Evolutionary conservation across 1,284 basidiomycete genomes (phyloP).

Genomic region (Fistulinella cinereoalba): DNA sequence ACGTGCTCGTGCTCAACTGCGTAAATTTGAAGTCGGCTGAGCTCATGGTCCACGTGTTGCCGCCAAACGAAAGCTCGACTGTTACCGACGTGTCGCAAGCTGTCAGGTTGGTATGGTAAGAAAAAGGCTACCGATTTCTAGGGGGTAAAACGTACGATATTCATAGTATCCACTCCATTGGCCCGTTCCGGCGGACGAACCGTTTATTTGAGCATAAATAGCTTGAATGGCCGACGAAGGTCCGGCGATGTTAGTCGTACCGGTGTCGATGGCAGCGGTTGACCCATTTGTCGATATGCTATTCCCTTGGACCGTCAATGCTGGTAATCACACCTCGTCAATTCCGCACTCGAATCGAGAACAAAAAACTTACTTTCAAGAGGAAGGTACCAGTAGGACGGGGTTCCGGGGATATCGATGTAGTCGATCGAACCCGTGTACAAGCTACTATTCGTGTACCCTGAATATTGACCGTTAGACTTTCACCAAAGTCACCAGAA

Average conservation of each 20-base stretch:
- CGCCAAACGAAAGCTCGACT: slow-evolving; percentile 43
- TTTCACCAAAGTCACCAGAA: background rate
- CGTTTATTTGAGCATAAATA: slow-evolving; percentile 40
- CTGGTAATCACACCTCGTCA: slow-evolving; percentile 17
- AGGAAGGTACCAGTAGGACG: slow-evolving; percentile 30
- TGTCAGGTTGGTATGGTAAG: background rate
- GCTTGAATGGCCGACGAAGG: slow-evolving; percentile 32
- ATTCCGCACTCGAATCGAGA: too few species aligned
- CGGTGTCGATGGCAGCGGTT: slow-evolving; percentile 42
- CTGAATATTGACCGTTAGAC: slow-evolving; percentile 23
- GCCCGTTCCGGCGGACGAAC: slow-evolving; percentile 28
- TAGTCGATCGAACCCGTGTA: slow-evolving; percentile 41
- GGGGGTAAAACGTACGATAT: slow-evolving; percentile 25
- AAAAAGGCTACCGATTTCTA: too few species aligned
- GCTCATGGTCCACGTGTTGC: slow-evolving; percentile 43
- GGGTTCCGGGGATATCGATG: slow-evolving; percentile 26
- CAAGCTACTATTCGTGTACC: slow-evolving; percentile 40
- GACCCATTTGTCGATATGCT: slow-evolving; percentile 20
- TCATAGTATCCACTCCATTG: slow-evolving; percentile 32
- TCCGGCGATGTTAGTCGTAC: slow-evolving; percentile 41
- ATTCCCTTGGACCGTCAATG: slow-evolving; percentile 32
- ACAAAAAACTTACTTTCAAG: slow-evolving; percentile 27
- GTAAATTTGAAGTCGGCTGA: slow-evolving; percentile 46
- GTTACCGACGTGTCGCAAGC: slow-evolving; percentile 24
- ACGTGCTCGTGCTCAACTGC: slow-evolving; percentile 29